Percentiles rank a stretch among this genome's conserved stretches.
Conservation (phyloP, 1,139 yeast species). For the Saccharomyces hybrid region DNA sequence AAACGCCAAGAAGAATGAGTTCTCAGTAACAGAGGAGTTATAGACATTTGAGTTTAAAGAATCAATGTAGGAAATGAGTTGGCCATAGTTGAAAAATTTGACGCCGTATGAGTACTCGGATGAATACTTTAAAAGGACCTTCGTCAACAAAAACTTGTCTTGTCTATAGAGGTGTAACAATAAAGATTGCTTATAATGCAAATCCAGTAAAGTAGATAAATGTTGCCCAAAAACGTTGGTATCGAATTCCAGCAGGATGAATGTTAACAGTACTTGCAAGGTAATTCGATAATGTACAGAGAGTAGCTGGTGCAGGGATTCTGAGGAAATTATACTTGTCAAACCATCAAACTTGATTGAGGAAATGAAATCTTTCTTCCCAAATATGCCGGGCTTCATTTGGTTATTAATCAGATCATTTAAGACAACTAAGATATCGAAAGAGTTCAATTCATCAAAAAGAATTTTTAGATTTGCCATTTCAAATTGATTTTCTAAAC, state of each 20-base stretch:
- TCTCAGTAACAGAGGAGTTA: conserved; percentile 10
- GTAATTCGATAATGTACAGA: conserved; percentile 22
- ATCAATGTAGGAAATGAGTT: conserved; percentile 19
- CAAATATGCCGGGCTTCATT: conserved; percentile 7
- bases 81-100: conserved; percentile 20
- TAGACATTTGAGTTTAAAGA: conserved; percentile 16
- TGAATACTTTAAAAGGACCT: conserved; percentile 16
- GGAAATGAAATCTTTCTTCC: conserved; percentile 16
- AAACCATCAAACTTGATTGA: conserved; percentile 16
- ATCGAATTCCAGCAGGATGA: conserved; percentile 28
- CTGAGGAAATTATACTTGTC: conserved; percentile 15
- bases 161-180: conserved; percentile 22
- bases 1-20: conserved; percentile 19
- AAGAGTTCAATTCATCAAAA: conserved; percentile 30
- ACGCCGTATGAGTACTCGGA: conserved; percentile 22
- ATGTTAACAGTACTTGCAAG: conserved; percentile 21
- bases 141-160: conserved; percentile 17
- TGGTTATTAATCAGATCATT: conserved; percentile 23
- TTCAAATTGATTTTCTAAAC: conserved; percentile 30
- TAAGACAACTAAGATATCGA: conserved; percentile 23
- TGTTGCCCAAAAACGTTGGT: conserved; percentile 17
- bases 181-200: conserved; percentile 24
- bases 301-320: conserved; percentile 22
- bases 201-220: conserved; percentile 17
- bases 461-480: conserved; percentile 26